Evolutionary conservation across 441 rosid species (phyloP), one percentile per base, ranked within the genome.

Genomic region (Populus tomentosa): DNA sequence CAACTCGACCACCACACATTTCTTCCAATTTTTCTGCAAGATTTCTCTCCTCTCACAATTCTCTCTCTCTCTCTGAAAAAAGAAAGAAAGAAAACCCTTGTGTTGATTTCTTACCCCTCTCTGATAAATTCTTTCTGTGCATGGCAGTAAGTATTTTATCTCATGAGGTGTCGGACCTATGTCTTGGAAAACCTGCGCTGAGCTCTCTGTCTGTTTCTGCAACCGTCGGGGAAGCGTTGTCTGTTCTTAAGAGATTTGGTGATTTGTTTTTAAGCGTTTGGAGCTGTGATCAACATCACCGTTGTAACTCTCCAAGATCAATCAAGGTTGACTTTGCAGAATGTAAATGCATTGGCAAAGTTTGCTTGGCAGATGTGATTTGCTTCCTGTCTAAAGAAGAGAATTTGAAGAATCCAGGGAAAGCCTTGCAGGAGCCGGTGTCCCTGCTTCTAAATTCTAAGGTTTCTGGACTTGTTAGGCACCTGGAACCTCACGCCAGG

Each of bases 161-260:
- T 66, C 77, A 82, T 69, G 87, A 85, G 71, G 84, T 92, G 13
- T 88, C 97, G 28, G 94, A 89, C 69, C 82, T 92, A 33, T 92
- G 94, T 86, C 88, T 92, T 28, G 94, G 94, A 42, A 92, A 89
- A 85, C 97, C 94, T 5, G 81, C 91, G 64, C 78, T 92, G 80
- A 83, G 88, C 82, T 84, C 88, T 70, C 86, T 92, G 35, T 76
- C 89, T 24, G 80, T 77, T 36, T 80, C 90, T 35, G 80, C 92
- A 71, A 86, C 94, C 74, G 90, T 92, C 62, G 89, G 78, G 30
- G 93, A 88, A 73, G 92, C 93, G 10, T 61, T 90, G 36, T 75
- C 87, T 46, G 85, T 83, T 24, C 87, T 92, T 18, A 82, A 84
- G 62, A 81, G 82, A 71, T 85, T 63, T 53, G 86, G 77, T 10